Evolutionary conservation across 257 asterid genomes (phyloP), one percentile per base, ranked within the genome.

Genomic region (Scutellaria barbata): DNA sequence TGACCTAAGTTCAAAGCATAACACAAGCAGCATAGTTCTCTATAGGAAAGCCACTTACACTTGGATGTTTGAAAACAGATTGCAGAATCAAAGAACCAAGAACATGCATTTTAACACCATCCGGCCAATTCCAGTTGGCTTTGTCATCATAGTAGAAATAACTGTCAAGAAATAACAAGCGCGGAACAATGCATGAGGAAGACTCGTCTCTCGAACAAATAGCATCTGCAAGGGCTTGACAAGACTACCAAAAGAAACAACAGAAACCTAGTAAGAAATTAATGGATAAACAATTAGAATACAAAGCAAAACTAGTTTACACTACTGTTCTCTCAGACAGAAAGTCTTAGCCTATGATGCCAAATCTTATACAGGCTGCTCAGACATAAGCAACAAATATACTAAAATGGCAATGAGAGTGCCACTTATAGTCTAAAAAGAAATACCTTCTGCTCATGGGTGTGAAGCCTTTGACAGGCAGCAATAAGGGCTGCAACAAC

Each of bases 401-500:
- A 20, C 56, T 11, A 43, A 63, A 52, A 74, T 18, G 73, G 39
- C 33, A 35, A 6, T 7, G 9, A 66, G 68, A 51, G 33, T 53
- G 25, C 35, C 56, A 72, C 77, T 63, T 17, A 14, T 20, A 57
- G 12, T 37, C 14, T 18, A 33, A 17, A 63, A 57, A 20, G 42
- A 47, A n/a, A 73, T 51, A 88, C 96, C 97, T 89, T 76, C 10
- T 58, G 82, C 77, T 83, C 97, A 73, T 82, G 79, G 69, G 77
- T 79, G 63, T 88, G 87, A 71, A 88, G 96, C 76, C 87, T 89
- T 80, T 92, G 92, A 75, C 89, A 76, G 69, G 96, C 89, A 72
- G 93, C 97, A 80, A 95, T 69, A 63, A 95, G 75, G 72, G 95
- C 90, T 53, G 96, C 99, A 79, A 92, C 85, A 69, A 95, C 99